A percentile compares a stretch with the other conserved stretches of the same genome.
These are phyloP conservation scores for Eutrema heterophyllum DNA, from an alignment of 345 rosid genomes.

Conservation along the genomic window DNA sequence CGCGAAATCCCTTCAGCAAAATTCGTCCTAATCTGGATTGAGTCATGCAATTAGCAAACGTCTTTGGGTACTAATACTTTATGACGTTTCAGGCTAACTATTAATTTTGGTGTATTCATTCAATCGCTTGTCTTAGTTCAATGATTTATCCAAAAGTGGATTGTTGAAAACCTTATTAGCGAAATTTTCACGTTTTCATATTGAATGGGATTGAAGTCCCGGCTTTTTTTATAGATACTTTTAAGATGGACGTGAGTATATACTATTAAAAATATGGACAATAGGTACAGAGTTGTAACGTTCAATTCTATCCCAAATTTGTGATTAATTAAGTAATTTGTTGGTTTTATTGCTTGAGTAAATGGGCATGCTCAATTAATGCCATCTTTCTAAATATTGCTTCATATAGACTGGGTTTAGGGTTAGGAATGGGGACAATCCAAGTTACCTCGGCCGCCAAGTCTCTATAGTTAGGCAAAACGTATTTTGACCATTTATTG, in stretches of 20 bases:
- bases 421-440: no score
- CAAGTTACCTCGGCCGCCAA: no score
- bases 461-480: no score
- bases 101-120: background rate
- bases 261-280: background rate
- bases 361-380: background rate
- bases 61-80: no score
- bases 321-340: background rate
- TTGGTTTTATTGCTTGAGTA: background rate
- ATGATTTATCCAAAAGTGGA: background rate
- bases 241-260: background rate
- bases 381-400: no score
- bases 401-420: no score
- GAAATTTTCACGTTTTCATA: background rate
- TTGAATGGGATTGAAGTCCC: background rate
- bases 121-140: background rate
- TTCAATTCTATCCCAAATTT: background rate
- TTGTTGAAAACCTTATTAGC: background rate
- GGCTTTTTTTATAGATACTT: background rate
- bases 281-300: background rate
- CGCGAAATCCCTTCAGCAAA: no score
- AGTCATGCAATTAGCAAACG: no score
- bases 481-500: no score
- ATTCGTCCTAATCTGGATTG: no score
- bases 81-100: background rate